These are phyloP conservation scores for Komagataella ulmi DNA, from an alignment of 805 yeast genomes.

Conservation along the genomic window DNA sequence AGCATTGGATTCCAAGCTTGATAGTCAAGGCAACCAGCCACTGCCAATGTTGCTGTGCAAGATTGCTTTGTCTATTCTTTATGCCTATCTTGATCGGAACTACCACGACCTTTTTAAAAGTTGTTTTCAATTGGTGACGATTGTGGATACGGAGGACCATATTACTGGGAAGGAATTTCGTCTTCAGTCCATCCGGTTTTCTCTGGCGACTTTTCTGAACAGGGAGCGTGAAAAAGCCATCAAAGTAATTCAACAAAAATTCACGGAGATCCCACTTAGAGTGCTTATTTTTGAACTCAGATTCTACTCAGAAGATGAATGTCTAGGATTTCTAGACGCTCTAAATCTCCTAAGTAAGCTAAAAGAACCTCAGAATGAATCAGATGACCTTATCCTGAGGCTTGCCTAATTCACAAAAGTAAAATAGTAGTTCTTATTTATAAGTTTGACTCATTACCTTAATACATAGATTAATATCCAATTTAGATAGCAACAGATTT, in stretches of 20 bases:
- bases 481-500: constrained; percentile 21
- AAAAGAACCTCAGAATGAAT: background rate
- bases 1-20: background rate
- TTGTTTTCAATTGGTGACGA: background rate
- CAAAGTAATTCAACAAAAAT: background rate
- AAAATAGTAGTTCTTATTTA: background rate
- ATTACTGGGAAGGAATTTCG: background rate
- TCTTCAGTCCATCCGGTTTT: background rate
- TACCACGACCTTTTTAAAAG: background rate
- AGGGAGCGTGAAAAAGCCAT: background rate
- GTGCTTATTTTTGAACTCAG: background rate
- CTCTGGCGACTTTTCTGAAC: background rate
- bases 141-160: background rate
- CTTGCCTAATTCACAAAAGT: too few species aligned
- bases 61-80: background rate
- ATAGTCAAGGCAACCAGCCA: background rate
- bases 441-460: background rate
- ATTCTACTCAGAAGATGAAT: background rate
- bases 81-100: background rate
- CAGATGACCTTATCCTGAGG: background rate
- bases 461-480: background rate
- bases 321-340: background rate
- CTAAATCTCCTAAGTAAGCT: background rate
- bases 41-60: background rate
- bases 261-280: background rate